Evolutionary conservation across 2,329 filamentous ascomycete species (phyloP).

Genomic region (Lachnellula subtilissima): DNA sequence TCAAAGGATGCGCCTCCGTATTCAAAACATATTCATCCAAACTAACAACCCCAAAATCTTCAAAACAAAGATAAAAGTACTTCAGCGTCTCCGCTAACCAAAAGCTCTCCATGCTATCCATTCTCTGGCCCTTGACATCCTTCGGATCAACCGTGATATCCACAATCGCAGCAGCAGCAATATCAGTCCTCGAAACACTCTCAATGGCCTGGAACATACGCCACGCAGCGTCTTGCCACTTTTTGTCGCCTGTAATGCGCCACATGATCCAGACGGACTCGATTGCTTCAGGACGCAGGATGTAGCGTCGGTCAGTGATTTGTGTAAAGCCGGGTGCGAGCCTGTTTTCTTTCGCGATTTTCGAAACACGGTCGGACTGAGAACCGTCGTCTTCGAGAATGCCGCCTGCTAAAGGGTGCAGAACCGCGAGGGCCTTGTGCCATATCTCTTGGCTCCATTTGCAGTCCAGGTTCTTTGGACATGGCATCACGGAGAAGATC

Average conservation of each 20-base stretch:
- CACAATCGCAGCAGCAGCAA: slow-evolving; percentile 39
- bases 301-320: slow-evolving; percentile 37
- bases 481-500: slow-evolving; percentile 38
- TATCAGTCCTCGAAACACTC: slow-evolving; percentile 37
- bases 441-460: slow-evolving; percentile 48
- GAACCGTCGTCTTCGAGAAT: slow-evolving; percentile 41
- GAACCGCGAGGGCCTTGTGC: slow-evolving; percentile 9
- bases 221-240: slow-evolving; percentile 42
- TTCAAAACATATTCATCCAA: slow-evolving; percentile 56
- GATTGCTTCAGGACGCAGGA: slow-evolving; percentile 59
- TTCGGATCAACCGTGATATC: slow-evolving; percentile 44
- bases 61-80: slow-evolving; percentile 53
- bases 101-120: slow-evolving; percentile 56
- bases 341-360: slow-evolving; percentile 11
- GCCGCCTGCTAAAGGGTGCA: slow-evolving; percentile 51
- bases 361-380: slow-evolving; percentile 4
- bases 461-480: slow-evolving; percentile 19
- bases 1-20: slow-evolving; percentile 31
- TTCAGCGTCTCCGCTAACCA: slow-evolving; percentile 63
- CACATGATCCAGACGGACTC: slow-evolving; percentile 62
- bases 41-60: slow-evolving; percentile 47
- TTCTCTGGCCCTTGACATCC: slow-evolving; percentile 19
- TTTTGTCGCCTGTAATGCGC: slow-evolving; percentile 27
- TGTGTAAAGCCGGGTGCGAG: slow-evolving; percentile 21
- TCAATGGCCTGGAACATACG: slow-evolving; percentile 45